These are phyloP conservation scores for Corylus heterophylla DNA, from an alignment of 306 rosid species.

Conservation along the genomic window DNA sequence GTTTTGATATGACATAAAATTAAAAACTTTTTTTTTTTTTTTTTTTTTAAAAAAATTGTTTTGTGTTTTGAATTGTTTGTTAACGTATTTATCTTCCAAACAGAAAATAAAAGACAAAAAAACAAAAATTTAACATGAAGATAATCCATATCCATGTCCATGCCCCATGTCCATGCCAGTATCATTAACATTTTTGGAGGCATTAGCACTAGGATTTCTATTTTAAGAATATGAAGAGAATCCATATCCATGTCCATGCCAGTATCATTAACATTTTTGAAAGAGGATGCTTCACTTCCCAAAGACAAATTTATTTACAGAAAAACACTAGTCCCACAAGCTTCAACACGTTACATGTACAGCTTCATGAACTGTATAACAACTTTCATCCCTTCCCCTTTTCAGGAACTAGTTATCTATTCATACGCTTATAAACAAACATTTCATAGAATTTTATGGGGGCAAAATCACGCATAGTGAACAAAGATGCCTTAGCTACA, in stretches of 20 bases:
- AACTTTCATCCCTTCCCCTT: slow-evolving; percentile 14
- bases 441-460: slow-evolving; percentile 19
- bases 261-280: neutral
- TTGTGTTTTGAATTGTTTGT: no score
- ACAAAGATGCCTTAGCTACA: slow-evolving; percentile 29
- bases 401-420: slow-evolving; percentile 15
- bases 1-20: no score
- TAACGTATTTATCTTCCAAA: no score
- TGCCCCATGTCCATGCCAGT: no score
- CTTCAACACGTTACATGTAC: neutral
- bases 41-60: no score
- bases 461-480: slow-evolving; percentile 3
- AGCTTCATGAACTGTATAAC: neutral
- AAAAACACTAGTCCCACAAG: slow-evolving; percentile 19
- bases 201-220: neutral
- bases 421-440: slow-evolving; percentile 24
- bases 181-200: neutral
- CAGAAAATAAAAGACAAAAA: no score
- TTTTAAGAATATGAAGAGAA: neutral
- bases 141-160: no score
- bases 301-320: slow-evolving; percentile 31
- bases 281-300: neutral
- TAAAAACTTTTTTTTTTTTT: no score
- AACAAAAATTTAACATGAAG: no score
- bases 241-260: neutral